These are phyloP conservation scores for Talaromyces borbonicus DNA, from an alignment of 495 filamentous ascomycete species.

Conservation along the genomic window DNA sequence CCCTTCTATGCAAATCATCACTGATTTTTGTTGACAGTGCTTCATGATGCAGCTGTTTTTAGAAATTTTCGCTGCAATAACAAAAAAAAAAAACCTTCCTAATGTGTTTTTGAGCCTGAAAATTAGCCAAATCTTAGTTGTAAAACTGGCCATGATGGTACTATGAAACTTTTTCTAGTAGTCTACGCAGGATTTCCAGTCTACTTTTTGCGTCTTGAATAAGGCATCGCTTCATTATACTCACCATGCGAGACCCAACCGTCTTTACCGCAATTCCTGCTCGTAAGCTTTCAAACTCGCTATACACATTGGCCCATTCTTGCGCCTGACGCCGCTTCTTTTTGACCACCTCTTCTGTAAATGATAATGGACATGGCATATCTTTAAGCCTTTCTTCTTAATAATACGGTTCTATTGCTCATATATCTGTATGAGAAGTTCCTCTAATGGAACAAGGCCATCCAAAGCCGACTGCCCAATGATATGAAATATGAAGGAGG, in stretches of 20 bases:
- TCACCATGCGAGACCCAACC: conserved; percentile 16
- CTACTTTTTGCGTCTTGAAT: conserved; percentile 6
- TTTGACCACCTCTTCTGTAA: conserved; percentile 10
- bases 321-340: conserved; percentile 8
- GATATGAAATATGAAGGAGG: conserved; percentile 16
- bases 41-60: no score
- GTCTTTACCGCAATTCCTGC: conserved; percentile 11
- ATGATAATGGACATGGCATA: conserved; percentile 13
- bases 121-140: no score
- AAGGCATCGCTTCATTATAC: conserved; percentile 12
- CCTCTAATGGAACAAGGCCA: conserved; percentile 12
- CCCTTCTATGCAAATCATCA: no score
- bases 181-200: conserved; percentile 8
- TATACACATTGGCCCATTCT: conserved; percentile 11
- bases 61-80: no score
- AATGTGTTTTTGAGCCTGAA: no score
- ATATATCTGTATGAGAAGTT: conserved; percentile 17
- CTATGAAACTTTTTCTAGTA: conserved; percentile 1
- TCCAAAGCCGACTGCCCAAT: conserved; percentile 11
- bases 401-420: conserved; percentile 13
- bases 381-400: conserved; percentile 4
- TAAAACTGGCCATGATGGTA: no score
- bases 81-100: no score
- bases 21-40: no score
- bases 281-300: conserved; percentile 11